Conservation (phyloP, 2,329 filamentous ascomycete species). For the Penicillium hesseltinei region DNA sequence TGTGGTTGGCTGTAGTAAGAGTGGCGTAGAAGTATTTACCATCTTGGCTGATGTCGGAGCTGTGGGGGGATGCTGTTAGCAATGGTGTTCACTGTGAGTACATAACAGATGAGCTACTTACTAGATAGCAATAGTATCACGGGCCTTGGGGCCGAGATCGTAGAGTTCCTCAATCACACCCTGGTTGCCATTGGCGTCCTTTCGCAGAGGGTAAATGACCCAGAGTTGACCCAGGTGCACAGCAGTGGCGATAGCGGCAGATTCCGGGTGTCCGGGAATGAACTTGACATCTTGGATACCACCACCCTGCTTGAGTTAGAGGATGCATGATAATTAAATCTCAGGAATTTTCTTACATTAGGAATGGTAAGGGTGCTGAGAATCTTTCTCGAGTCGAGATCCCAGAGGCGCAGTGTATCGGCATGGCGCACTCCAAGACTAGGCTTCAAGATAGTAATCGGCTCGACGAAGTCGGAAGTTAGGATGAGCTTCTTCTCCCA, state of each 20-base stretch:
- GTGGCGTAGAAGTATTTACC: constrained; percentile 61
- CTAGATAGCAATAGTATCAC: constrained; percentile 59
- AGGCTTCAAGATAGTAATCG: constrained; percentile 61
- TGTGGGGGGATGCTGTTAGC: constrained; percentile 14
- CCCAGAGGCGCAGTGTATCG: constrained; percentile 61
- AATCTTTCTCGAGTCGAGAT: constrained; percentile 53
- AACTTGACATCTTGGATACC: constrained; percentile 67
- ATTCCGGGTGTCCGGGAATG: constrained; percentile 60
- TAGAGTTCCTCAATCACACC: constrained; percentile 59
- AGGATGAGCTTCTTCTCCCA: constrained; percentile 58
- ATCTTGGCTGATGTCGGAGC: constrained; percentile 58
- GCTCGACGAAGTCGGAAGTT: constrained; percentile 63
- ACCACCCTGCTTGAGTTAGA: constrained; percentile 39
- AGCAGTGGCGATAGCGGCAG: constrained; percentile 59
- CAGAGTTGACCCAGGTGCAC: constrained; percentile 61
- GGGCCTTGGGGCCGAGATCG: constrained; percentile 57
- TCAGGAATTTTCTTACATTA: constrained; percentile 38
- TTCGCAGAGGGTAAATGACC: constrained; percentile 64
- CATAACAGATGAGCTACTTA: constrained; percentile 19
- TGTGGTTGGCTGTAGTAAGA: constrained; percentile 60
- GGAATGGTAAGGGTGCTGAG: constrained; percentile 62
- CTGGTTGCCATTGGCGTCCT: constrained; percentile 54
- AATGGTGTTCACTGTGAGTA: background rate
- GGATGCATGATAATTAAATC: background rate
- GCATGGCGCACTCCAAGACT: constrained; percentile 54